Percentiles rank a stretch among this genome's conserved stretches.
phyloP scores from a whole-genome alignment of 2,329 filamentous ascomycete genomes.

The Sporothrix dimorphospora region DNA sequence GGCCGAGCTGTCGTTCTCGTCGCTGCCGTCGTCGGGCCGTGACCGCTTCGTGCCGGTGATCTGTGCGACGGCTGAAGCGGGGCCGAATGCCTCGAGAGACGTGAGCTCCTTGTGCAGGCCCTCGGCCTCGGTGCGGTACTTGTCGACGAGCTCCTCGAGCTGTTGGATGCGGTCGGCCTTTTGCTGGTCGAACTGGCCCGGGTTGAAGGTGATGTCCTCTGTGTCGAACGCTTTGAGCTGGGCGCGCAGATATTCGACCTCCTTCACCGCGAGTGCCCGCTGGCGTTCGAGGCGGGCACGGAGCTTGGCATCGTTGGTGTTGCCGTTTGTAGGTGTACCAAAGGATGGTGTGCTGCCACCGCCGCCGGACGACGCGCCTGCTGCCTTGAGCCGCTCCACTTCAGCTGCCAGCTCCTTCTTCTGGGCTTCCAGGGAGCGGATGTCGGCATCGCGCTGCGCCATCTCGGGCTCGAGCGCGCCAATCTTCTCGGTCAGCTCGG shows the following conservation, averaged over 20 bases:
- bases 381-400: conserved; percentile 67
- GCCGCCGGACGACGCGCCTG: conserved; percentile 38
- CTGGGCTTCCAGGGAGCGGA: conserved; percentile 72
- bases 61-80: conserved; percentile 35
- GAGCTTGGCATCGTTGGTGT: conserved; percentile 58
- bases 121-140: conserved; percentile 82
- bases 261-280: conserved; percentile 81
- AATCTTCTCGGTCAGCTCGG: conserved; percentile 77
- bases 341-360: conserved; percentile 36
- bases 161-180: conserved; percentile 76
- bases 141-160: conserved; percentile 82
- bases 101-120: conserved; percentile 74
- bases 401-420: conserved; percentile 66
- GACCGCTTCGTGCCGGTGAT: conserved; percentile 64
- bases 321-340: conserved; percentile 36
- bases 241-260: conserved; percentile 90
- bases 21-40: conserved; percentile 62
- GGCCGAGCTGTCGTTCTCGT: conserved; percentile 54
- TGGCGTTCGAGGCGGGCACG: conserved; percentile 82
- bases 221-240: conserved; percentile 87
- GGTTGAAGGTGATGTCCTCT: conserved; percentile 85
- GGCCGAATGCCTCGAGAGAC: conserved; percentile 53
- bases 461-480: conserved; percentile 80
- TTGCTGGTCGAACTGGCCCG: conserved; percentile 74
- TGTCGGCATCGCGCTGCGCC: conserved; percentile 73